A percentile compares a stretch with the other conserved stretches of the same genome.
These are phyloP conservation scores for Elsinoe perseae DNA, from an alignment of 2,329 filamentous ascomycete genomes.

Conservation along the genomic window DNA sequence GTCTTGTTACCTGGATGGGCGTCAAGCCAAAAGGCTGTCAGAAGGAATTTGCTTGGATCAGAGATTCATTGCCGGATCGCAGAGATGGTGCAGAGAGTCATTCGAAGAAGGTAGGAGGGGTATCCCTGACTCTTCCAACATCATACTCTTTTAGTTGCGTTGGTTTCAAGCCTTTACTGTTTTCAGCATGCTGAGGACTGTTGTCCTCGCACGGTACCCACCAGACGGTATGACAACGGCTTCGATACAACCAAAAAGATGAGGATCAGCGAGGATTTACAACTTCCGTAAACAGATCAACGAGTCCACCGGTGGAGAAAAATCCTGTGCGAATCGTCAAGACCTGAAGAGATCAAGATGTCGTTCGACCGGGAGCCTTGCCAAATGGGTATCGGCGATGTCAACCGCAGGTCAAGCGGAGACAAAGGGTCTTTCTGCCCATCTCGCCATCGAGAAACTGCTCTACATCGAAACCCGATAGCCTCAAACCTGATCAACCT, in stretches of 20 bases:
- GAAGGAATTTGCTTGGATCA: neutral
- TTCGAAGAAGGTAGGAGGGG: neutral
- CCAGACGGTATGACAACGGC: neutral
- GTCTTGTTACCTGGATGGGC: neutral
- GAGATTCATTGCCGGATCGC: conserved; percentile 3
- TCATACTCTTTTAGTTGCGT: neutral
- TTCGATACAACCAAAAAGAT: neutral
- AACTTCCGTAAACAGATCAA: neutral
- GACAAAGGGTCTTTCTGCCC: conserved; percentile 1
- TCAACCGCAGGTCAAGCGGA: neutral
- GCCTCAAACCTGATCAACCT: neutral
- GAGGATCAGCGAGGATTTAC: neutral
- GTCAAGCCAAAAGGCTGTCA: neutral
- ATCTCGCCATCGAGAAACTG: neutral
- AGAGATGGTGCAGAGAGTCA: conserved; percentile 1
- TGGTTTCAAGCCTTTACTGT: neutral
- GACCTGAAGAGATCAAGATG: conserved; percentile 7
- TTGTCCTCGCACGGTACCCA: neutral
- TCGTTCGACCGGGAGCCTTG: conserved; percentile 1
- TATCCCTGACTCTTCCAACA: conserved; percentile 3
- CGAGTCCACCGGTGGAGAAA: neutral
- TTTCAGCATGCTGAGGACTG: neutral
- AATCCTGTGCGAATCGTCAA: conserved; percentile 5
- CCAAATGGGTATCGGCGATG: conserved; percentile 8
- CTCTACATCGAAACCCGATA: conserved; percentile 5